Evolutionary conservation across 1,284 basidiomycete species (phyloP), one percentile per base, ranked within the genome.

Genomic region (Neonothopanus nambi): DNA sequence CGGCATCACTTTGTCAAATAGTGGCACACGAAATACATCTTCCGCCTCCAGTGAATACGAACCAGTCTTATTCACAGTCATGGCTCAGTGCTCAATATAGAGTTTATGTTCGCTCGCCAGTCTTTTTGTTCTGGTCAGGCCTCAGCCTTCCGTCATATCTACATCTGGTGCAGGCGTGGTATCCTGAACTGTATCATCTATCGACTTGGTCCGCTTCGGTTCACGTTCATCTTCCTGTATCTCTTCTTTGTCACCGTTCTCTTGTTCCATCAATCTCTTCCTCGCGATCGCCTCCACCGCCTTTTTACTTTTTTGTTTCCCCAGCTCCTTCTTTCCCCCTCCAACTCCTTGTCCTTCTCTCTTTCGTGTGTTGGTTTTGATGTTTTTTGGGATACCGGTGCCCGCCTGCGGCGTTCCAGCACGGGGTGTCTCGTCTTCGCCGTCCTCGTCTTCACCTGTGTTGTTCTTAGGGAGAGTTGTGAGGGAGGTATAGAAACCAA

Each of bases 11-110:
- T 69, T 67, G 18, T 64, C 63, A 59, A 79, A 79, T 51, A 78
- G 54, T 2, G 76, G 78, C 20, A 74, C 62, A 13, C 64, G 45
- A 21, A 70, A 58, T 26, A 79, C 71, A 20, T 79, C 75, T 5
- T 85, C 84, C 37, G 81, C 78, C 42, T 85, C 81, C 4, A 86
- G 67, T n/a, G n/a, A n/a, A n/a, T n/a, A n/a, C n/a, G n/a, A n/a
- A n/a, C n/a, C n/a, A n/a, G n/a, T n/a, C n/a, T n/a, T n/a, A n/a
- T n/a, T n/a, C n/a, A n/a, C n/a, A n/a, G n/a, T n/a, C n/a, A n/a
- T n/a, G n/a, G n/a, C n/a, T n/a, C n/a, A n/a, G n/a, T n/a, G n/a
- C n/a, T n/a, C n/a, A n/a, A n/a, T n/a, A n/a, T n/a, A n/a, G n/a
- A n/a, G n/a, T n/a, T n/a, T n/a, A n/a, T n/a, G n/a, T n/a, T n/a